Conservation (phyloP, 164 flowering plant genomes). For the Annona squamosa region DNA sequence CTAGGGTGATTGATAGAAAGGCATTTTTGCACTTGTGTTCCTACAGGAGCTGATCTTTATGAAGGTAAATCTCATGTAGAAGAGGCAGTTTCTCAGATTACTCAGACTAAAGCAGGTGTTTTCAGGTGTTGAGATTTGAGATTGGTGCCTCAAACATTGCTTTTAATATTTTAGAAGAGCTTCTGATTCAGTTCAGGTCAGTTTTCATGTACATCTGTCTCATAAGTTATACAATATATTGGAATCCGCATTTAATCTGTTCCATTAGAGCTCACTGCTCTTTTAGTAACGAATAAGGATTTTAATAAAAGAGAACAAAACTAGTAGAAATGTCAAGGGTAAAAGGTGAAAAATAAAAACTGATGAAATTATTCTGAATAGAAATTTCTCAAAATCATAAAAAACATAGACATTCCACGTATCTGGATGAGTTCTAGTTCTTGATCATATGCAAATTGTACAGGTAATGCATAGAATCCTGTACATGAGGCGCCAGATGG, state of each 20-base stretch:
- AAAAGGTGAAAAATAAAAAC: too few relatives aligned
- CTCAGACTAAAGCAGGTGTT: constrained; percentile 1
- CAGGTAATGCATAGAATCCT: background rate
- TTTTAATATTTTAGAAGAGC: constrained; percentile 49
- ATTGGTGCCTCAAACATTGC: constrained; percentile 48
- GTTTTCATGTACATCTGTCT: constrained; percentile 3
- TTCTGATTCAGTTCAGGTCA: constrained; percentile 50
- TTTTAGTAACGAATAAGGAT: background rate
- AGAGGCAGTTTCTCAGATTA: constrained; percentile 7
- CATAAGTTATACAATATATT: too few relatives aligned
- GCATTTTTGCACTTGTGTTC: background rate
- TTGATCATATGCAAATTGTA: background rate
- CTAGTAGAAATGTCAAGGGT: too few relatives aligned
- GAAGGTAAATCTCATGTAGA: constrained; percentile 41
- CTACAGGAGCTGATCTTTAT: constrained; percentile 62
- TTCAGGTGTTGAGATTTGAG: constrained; percentile 60
- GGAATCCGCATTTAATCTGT: too few relatives aligned
- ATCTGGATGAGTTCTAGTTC: background rate
- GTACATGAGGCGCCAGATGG: background rate
- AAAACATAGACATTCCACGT: background rate
- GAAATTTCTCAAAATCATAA: too few relatives aligned
- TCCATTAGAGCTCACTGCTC: too few relatives aligned
- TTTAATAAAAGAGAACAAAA: too few relatives aligned
- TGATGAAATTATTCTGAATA: too few relatives aligned
- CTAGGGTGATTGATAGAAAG: constrained; percentile 7